Percentiles rank a stretch among this genome's conserved stretches.
phyloP scores from a whole-genome alignment of 2,329 filamentous ascomycete species.

The Aspergillus ochraceus region DNA sequence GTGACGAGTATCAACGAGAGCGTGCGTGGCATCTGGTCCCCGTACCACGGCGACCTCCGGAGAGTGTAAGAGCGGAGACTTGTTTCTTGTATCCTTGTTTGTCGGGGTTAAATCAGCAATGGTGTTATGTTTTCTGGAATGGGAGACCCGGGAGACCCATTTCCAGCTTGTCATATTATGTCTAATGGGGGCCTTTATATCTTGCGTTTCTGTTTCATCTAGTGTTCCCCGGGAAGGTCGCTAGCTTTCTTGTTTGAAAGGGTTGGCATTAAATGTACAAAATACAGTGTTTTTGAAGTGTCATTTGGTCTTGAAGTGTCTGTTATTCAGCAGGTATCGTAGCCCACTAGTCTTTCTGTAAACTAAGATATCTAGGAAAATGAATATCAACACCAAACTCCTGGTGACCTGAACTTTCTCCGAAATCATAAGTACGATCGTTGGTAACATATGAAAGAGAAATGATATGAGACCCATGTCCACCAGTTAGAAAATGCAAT shows the following conservation, averaged over 20 bases:
- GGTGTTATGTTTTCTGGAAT: conserved; percentile 18
- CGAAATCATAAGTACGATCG: conserved; percentile 1
- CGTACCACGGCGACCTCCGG: conserved; percentile 59
- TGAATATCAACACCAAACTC: neutral
- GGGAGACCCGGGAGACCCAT: conserved; percentile 4
- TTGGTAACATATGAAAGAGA: neutral
- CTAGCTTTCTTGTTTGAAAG: conserved; percentile 12
- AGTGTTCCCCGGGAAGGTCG: conserved; percentile 7
- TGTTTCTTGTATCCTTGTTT: conserved; percentile 2
- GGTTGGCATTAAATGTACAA: conserved; percentile 29
- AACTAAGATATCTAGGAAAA: neutral
- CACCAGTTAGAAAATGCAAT: conserved; percentile 12
- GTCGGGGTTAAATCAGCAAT: conserved; percentile 14
- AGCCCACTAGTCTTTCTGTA: neutral
- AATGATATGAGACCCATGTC: neutral
- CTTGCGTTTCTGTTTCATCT: conserved; percentile 21
- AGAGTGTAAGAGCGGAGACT: conserved; percentile 39
- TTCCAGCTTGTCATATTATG: conserved; percentile 23
- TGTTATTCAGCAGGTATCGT: neutral
- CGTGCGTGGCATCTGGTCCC: conserved; percentile 66
- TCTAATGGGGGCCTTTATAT: conserved; percentile 25
- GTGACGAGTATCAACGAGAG: conserved; percentile 64
- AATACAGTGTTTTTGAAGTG: conserved; percentile 9
- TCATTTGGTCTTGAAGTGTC: neutral
- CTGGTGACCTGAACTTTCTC: conserved; percentile 3